These are phyloP conservation scores for Xerophyta viscosa DNA, from an alignment of 106 monocot species.

Conservation along the genomic window DNA sequence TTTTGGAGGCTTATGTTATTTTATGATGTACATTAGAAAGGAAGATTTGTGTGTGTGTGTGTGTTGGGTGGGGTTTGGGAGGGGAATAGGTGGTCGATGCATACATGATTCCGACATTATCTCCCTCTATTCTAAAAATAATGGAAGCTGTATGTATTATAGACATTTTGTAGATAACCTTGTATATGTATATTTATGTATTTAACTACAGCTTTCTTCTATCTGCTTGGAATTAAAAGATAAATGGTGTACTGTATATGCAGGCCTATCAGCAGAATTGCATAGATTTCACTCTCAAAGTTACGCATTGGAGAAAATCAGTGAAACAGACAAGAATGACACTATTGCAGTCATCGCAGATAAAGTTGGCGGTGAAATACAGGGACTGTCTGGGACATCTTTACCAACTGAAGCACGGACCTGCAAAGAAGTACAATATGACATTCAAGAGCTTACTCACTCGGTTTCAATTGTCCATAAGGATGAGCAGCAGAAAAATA, in stretches of 20 bases:
- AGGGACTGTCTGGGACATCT: conserved; percentile 8
- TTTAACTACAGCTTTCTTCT: too few relatives aligned
- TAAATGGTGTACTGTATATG: conserved; percentile 11
- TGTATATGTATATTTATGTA: too few relatives aligned
- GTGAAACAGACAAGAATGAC: conserved; percentile 8
- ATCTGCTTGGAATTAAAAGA: too few relatives aligned
- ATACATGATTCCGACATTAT: too few relatives aligned
- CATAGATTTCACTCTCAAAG: conserved; percentile 26
- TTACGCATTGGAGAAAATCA: conserved; percentile 20
- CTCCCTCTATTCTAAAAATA: too few relatives aligned
- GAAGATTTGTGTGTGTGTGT: too few relatives aligned
- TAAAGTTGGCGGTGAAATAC: conserved; percentile 14
- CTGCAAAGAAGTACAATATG: conserved; percentile 10
- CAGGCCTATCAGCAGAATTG: conserved; percentile 58
- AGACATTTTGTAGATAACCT: too few relatives aligned
- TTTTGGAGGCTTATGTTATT: too few relatives aligned
- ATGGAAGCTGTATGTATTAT: too few relatives aligned
- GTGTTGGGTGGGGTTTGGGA: too few relatives aligned
- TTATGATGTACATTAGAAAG: too few relatives aligned
- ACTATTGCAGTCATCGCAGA: conserved; percentile 2
- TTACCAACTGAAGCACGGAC: conserved; percentile 16
- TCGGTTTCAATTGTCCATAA: neutral
- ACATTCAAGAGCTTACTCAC: conserved; percentile 11
- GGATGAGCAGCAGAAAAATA: conserved; percentile 3
- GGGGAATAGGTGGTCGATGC: too few relatives aligned